These are phyloP conservation scores for Syncephalastrum monosporum DNA, from an alignment of 371 early-diverging fungal genomes.

Conservation along the genomic window DNA sequence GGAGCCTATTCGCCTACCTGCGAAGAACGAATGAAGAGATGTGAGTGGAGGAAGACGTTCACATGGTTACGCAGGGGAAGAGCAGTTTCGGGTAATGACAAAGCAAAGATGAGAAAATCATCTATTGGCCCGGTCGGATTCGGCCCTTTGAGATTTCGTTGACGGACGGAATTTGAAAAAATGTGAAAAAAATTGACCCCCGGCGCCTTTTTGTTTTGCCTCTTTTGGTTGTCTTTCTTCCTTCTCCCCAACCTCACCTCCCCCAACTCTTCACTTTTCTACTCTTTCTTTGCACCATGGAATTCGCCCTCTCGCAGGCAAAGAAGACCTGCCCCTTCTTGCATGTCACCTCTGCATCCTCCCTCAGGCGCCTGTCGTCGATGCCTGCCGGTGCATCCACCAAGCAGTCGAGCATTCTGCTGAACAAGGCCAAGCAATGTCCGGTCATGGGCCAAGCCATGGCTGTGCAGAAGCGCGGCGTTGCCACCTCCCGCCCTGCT, in stretches of 20 bases:
- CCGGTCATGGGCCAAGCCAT: constrained; percentile 90
- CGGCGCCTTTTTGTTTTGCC: too few relatives aligned
- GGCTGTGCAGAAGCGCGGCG: constrained; percentile 60
- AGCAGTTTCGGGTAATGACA: too few relatives aligned
- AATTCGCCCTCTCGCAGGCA: constrained; percentile 51
- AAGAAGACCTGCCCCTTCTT: constrained; percentile 85
- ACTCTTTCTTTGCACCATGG: constrained; percentile 40
- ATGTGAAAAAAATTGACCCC: too few relatives aligned
- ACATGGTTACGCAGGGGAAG: too few relatives aligned
- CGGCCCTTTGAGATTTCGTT: too few relatives aligned
- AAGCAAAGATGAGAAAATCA: too few relatives aligned
- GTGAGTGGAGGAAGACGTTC: too few relatives aligned
- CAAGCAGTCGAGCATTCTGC: constrained; percentile 50
- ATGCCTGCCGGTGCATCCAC: constrained; percentile 40
- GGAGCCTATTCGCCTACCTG: too few relatives aligned
- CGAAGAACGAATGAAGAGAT: too few relatives aligned
- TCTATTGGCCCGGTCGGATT: too few relatives aligned
- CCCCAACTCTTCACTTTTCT: constrained; percentile 13
- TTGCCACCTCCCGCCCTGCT: constrained; percentile 39
- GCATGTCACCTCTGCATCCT: constrained; percentile 72
- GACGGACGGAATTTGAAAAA: too few relatives aligned
- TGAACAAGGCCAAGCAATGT: constrained; percentile 82
- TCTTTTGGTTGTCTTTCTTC: too few relatives aligned
- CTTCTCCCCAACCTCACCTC: constrained; percentile 3
- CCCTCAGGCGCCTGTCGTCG: constrained; percentile 70